A percentile compares a stretch with the other conserved stretches of the same genome.
phyloP scores from a whole-genome alignment of 495 filamentous ascomycete genomes.

The Penicillium daleae region DNA sequence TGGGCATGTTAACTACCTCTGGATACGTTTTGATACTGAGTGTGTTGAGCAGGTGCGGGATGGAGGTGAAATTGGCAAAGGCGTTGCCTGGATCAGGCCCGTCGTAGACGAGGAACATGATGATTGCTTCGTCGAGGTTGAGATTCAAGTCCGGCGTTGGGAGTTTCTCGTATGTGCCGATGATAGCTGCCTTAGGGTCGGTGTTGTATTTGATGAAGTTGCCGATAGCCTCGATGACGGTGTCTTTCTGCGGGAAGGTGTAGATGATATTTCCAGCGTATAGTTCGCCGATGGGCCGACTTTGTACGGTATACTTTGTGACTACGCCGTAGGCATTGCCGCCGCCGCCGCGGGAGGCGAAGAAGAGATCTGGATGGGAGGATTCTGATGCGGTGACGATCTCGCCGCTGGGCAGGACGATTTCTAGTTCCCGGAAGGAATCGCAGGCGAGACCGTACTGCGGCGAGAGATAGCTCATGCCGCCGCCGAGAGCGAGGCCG shows the following conservation, averaged over 20 bases:
- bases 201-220: slow-evolving; percentile 40
- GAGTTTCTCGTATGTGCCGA: slow-evolving; percentile 38
- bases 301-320: slow-evolving; percentile 37
- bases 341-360: slow-evolving; percentile 56
- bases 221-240: slow-evolving; percentile 30
- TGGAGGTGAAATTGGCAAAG: slow-evolving; percentile 36
- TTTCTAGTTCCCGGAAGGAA: slow-evolving; percentile 39
- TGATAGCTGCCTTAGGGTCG: slow-evolving; percentile 38
- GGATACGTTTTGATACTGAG: slow-evolving; percentile 32
- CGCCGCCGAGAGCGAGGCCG: slow-evolving; percentile 38
- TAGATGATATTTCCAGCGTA: slow-evolving; percentile 40
- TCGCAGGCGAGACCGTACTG: slow-evolving; percentile 43
- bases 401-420: slow-evolving; percentile 56
- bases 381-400: slow-evolving; percentile 51
- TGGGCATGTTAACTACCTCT: slow-evolving; percentile 39
- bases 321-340: slow-evolving; percentile 55
- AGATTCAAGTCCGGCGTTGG: slow-evolving; percentile 28
- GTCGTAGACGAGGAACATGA: slow-evolving; percentile 46
- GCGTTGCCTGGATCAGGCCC: slow-evolving; percentile 36
- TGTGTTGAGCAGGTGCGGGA: slow-evolving; percentile 31
- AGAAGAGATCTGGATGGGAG: slow-evolving; percentile 62
- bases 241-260: slow-evolving; percentile 28
- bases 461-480: slow-evolving; percentile 42
- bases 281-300: slow-evolving; percentile 30
- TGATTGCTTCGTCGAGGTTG: slow-evolving; percentile 34